Base-by-base conservation (phyloP, 1,284 basidiomycete species). In the Inonotus hispidus region DNA sequence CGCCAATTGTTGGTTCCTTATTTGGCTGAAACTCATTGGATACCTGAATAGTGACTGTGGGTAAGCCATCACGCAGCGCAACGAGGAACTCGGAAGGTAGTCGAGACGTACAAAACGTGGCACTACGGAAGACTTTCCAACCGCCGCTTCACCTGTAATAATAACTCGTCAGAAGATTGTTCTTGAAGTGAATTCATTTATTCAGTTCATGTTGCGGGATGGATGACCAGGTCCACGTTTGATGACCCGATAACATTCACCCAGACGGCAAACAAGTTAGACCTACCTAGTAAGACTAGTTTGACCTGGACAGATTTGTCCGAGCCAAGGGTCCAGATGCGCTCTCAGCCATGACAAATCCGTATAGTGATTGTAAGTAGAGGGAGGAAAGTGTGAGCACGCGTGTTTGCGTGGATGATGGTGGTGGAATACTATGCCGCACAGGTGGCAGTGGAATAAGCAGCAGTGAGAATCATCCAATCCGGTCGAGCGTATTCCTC, bases 61-160 rank as follows among this genome's bases (percentile, higher is more conserved):
- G 72, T 60, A 74, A 74, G 62, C 73, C 66, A 61, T 68, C 27
- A 46, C 38, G 7, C 27, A 39, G 27, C 38, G 58, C n/a, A n/a
- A 37, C 14, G 72, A 63, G 63, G 55, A 38, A 4, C 29, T 46
- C 21, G 45, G 16, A 19, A 37, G n/a, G 21, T 57, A 43, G 11
- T 25, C 45, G 38, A 46, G 25, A 82, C 88, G 71, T 73, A 98
- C 95, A 73, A 99, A 99, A 74, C 97, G 90, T 64, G 98, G 85
- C 43, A 99, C 97, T 62, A 99, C 88, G 27, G 95, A 98, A n/a
- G 95, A 98, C 80, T 99, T 99, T 66, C 97, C 97, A 60, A 99
- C 97, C 61, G 97, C 96, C 64, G 96, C 95, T 80, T 99, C 97
- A 68, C 96, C 93, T 96, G 41, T 41, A 63, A 52, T 19, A 61